These are phyloP conservation scores for Plasmopara halstedii DNA, from an alignment of 352 stramenopile species.

Conservation along the genomic window DNA sequence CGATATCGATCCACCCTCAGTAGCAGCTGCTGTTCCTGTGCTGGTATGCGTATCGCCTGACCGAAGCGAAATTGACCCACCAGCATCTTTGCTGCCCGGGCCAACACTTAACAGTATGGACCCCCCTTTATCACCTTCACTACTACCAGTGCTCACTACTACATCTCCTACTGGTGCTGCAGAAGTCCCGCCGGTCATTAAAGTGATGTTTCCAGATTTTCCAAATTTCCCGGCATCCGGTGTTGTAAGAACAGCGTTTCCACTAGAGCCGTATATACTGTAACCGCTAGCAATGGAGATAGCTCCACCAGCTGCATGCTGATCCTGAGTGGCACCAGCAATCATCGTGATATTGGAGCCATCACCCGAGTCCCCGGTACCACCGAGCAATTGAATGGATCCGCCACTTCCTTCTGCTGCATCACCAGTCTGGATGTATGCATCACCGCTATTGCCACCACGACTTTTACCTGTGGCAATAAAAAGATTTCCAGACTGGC, in stretches of 20 bases:
- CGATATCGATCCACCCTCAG: slow-evolving; percentile 6
- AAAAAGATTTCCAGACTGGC: slow-evolving; percentile 13
- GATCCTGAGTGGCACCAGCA: slow-evolving; percentile 13
- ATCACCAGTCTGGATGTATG: slow-evolving; percentile 22
- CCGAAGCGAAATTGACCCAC: slow-evolving; percentile 12
- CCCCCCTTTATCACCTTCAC: slow-evolving; percentile 16
- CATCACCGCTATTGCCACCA: slow-evolving; percentile 16
- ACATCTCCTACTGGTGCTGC: slow-evolving; percentile 9
- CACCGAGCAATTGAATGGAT: slow-evolving; percentile 18
- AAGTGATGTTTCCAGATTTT: slow-evolving; percentile 9
- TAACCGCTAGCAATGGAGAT: slow-evolving; percentile 7
- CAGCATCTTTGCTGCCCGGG: slow-evolving; percentile 7
- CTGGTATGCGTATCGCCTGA: slow-evolving; percentile 7
- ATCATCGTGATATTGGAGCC: slow-evolving; percentile 15
- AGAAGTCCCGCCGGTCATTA: slow-evolving; percentile 5
- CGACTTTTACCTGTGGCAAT: slow-evolving; percentile 16
- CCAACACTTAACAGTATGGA: slow-evolving; percentile 14
- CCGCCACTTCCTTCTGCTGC: slow-evolving; percentile 19
- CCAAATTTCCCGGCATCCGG: slow-evolving; percentile 12
- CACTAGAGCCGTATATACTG: slow-evolving; percentile 15
- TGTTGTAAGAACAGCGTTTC: slow-evolving; percentile 8
- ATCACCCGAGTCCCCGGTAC: slow-evolving; percentile 15
- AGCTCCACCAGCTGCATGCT: slow-evolving; percentile 13
- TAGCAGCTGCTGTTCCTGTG: background rate
- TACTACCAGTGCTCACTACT: slow-evolving; percentile 7